These are phyloP conservation scores for Brassica rapa DNA, from an alignment of 345 rosid species.

Conservation along the genomic window DNA sequence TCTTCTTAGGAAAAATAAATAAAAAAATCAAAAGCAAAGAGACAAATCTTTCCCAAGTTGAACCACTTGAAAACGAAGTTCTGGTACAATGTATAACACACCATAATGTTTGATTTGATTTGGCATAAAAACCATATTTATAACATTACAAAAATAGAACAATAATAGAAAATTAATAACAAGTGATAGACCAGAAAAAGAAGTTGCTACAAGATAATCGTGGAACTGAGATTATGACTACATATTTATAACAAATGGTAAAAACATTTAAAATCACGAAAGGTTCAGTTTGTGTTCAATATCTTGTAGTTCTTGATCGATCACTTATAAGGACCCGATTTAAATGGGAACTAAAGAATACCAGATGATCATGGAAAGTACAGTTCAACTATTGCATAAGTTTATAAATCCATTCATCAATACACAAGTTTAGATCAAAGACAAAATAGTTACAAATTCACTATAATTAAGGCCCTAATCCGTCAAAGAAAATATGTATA, in stretches of 20 bases:
- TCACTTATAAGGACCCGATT: constrained; percentile 6
- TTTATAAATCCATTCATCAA: not conserved
- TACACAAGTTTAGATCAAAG: not conserved
- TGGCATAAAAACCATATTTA: constrained; percentile 34
- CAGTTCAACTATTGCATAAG: not conserved
- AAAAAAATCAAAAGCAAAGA: not conserved
- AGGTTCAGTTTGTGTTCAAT: not conserved
- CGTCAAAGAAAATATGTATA: not conserved
- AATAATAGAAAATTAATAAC: not conserved
- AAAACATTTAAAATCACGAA: not conserved
- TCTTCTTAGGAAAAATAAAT: constrained; percentile 10
- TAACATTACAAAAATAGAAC: constrained; percentile 20
- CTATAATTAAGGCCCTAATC: not conserved
- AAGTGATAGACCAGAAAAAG: not conserved
- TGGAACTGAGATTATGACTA: constrained; percentile 5
- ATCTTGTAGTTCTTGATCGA: constrained; percentile 16
- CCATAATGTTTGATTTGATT: constrained; percentile 39
- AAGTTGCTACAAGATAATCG: not conserved
- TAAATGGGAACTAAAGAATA: not conserved
- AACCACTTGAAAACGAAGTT: constrained; percentile 29
- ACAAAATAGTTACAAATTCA: not conserved
- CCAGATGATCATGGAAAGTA: constrained; percentile 5
- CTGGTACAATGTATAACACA: constrained; percentile 38
- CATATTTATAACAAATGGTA: not conserved
- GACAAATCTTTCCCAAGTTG: constrained; percentile 25